Evolutionary conservation across 1,284 basidiomycete species (phyloP).

Genomic region (Trichosporon sp.): DNA sequence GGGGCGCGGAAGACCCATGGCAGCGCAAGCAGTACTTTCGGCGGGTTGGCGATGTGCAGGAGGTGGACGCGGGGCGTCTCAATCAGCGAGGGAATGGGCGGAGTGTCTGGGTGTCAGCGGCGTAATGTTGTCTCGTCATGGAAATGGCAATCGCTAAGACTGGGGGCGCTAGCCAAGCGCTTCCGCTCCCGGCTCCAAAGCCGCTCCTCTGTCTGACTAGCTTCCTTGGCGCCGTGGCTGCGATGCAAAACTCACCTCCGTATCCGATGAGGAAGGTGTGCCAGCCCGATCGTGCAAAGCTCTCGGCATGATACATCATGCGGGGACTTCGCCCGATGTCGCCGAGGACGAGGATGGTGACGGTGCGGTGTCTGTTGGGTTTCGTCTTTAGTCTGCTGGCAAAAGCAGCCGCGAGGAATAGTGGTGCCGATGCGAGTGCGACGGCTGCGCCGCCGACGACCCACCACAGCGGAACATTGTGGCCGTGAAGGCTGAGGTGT

Average conservation of each 20-base stretch:
- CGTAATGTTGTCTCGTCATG: neutral
- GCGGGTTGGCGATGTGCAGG: slow-evolving; percentile 63
- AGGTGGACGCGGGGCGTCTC: slow-evolving; percentile 61
- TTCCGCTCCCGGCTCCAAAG: neutral
- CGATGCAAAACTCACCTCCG: slow-evolving; percentile 55
- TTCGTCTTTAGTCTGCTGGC: slow-evolving; percentile 11
- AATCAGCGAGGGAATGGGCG: slow-evolving; percentile 63
- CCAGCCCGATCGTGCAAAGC: slow-evolving; percentile 75
- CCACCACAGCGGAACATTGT: slow-evolving; percentile 6
- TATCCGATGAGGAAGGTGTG: slow-evolving; percentile 81
- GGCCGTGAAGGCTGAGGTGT: neutral
- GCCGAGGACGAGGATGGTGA: slow-evolving; percentile 85
- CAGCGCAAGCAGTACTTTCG: slow-evolving; percentile 55
- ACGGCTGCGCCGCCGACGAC: slow-evolving; percentile 9
- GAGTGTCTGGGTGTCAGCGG: slow-evolving; percentile 57
- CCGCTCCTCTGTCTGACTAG: neutral
- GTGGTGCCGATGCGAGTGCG: slow-evolving; percentile 7
- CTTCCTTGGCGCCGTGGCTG: neutral
- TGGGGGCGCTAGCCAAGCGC: neutral
- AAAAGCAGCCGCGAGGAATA: slow-evolving; percentile 11
- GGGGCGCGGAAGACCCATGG: slow-evolving; percentile 72
- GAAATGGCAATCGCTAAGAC: neutral
- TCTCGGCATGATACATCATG: slow-evolving; percentile 98
- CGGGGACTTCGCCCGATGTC: slow-evolving; percentile 93
- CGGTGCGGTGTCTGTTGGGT: slow-evolving; percentile 48